These are phyloP conservation scores for Zalaria sp. DNA, from an alignment of 2,329 filamentous ascomycete genomes.

Conservation along the genomic window DNA sequence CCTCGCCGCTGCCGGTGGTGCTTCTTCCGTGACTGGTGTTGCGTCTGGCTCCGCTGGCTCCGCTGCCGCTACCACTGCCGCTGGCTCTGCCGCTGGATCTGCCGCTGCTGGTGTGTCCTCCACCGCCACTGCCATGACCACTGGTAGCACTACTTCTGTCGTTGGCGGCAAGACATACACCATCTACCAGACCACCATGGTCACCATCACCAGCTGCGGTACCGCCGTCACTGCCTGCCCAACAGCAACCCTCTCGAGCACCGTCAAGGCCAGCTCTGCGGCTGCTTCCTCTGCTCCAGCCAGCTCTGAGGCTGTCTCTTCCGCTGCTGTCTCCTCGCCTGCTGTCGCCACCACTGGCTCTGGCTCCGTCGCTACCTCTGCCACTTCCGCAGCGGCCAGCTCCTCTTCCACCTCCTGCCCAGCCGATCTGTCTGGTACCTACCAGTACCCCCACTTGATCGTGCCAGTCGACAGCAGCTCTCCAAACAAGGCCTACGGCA, in stretches of 20 bases:
- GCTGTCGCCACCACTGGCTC: not conserved
- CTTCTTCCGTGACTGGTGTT: constrained; percentile 1
- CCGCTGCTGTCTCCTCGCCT: constrained; percentile 1
- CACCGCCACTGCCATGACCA: constrained; percentile 5
- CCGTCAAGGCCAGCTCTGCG: not conserved
- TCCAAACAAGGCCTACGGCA: constrained; percentile 39
- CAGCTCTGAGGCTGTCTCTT: constrained; percentile 3
- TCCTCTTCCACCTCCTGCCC: constrained; percentile 12
- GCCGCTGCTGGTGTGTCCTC: constrained; percentile 4
- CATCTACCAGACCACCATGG: constrained; percentile 8
- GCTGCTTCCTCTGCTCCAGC: not conserved
- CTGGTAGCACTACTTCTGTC: constrained; percentile 3
- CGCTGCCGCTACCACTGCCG: not conserved
- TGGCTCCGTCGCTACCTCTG: constrained; percentile 1
- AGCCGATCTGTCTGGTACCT: constrained; percentile 17
- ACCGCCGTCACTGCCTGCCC: constrained; percentile 4
- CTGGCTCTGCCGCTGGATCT: not conserved
- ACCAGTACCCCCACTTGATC: constrained; percentile 45
- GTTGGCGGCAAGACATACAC: constrained; percentile 5
- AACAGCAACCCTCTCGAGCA: constrained; percentile 5
- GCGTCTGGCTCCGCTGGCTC: constrained; percentile 1
- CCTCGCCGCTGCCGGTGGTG: not conserved
- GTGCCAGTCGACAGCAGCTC: constrained; percentile 41
- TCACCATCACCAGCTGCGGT: constrained; percentile 10
- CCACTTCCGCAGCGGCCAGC: not conserved